Percentiles rank a stretch among this genome's conserved stretches.
phyloP scores from a whole-genome alignment of 768 basidiomycete genomes.

The Leccinum disarticulatum region DNA sequence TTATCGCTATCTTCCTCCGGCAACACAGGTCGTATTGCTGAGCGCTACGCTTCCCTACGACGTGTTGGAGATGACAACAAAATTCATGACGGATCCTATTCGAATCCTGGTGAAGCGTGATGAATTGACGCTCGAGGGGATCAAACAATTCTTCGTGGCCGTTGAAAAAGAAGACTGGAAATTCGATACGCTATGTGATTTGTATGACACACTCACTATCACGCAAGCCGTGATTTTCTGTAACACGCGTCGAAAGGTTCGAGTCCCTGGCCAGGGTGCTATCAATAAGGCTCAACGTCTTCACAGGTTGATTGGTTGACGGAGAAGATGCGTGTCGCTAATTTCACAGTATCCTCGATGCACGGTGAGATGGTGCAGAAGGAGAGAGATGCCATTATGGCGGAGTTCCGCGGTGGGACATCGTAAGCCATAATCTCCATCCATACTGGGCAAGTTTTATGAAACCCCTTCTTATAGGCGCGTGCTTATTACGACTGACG shows the following conservation, averaged over 20 bases:
- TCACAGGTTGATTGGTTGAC: slow-evolving; percentile 93
- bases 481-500: slow-evolving; percentile 93
- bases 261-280: slow-evolving; percentile 14
- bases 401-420: slow-evolving; percentile 90
- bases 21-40: slow-evolving; percentile 94
- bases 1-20: slow-evolving; percentile 94
- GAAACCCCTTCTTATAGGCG: slow-evolving; percentile 49
- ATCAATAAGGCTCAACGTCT: slow-evolving; percentile 11
- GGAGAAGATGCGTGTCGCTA: slow-evolving; percentile 98
- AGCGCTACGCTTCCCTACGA: slow-evolving; percentile 96
- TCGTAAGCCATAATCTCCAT: slow-evolving; percentile 53
- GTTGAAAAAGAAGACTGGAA: slow-evolving; percentile 99
- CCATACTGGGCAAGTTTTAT: slow-evolving; percentile 6
- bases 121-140: slow-evolving; percentile 94
- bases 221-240: slow-evolving; percentile 99
- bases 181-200: slow-evolving; percentile 94
- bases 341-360: slow-evolving; percentile 97
- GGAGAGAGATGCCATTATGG: slow-evolving; percentile 95
- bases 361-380: slow-evolving; percentile 97
- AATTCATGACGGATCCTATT: slow-evolving; percentile 99
- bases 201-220: slow-evolving; percentile 98
- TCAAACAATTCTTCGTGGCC: slow-evolving; percentile 97
- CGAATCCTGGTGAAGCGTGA: slow-evolving; percentile 99
- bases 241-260: slow-evolving; percentile 94
- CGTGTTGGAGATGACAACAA: slow-evolving; percentile 98